phyloP scores from a whole-genome alignment of 371 early-diverging fungal genomes.

The Syncephalastrum racemosum region DNA sequence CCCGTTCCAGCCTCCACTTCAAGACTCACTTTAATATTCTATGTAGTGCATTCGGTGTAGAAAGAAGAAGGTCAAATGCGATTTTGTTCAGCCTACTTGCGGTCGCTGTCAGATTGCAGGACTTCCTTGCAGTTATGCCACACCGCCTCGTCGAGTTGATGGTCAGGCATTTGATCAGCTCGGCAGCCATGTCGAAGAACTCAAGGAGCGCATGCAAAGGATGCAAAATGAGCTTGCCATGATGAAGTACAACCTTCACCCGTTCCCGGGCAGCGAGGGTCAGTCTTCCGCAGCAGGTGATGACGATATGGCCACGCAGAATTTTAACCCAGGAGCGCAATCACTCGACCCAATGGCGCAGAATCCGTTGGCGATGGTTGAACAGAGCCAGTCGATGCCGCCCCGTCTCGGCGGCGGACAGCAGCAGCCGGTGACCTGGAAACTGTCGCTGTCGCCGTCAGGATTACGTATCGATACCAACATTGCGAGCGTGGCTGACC shows the following conservation, averaged over 20 bases:
- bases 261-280: slow-evolving; percentile 30
- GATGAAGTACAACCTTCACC: slow-evolving; percentile 50
- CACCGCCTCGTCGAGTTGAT: slow-evolving; percentile 56
- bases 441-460: slow-evolving; percentile 47
- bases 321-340: too few species aligned
- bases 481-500: slow-evolving; percentile 48
- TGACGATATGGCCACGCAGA: too few species aligned
- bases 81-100: slow-evolving; percentile 64
- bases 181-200: slow-evolving; percentile 48
- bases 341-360: too few species aligned
- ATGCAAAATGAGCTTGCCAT: slow-evolving; percentile 49
- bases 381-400: too few species aligned
- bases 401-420: slow-evolving; percentile 1
- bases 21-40: background rate
- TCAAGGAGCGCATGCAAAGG: slow-evolving; percentile 48
- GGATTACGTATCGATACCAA: slow-evolving; percentile 52
- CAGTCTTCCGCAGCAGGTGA: background rate
- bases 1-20: background rate
- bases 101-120: slow-evolving; percentile 56
- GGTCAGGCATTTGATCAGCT: slow-evolving; percentile 59
- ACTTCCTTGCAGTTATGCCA: slow-evolving; percentile 50
- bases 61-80: slow-evolving; percentile 68
- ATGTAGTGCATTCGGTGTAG: slow-evolving; percentile 55
- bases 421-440: slow-evolving; percentile 46
- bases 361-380: too few species aligned